Conservation (phyloP, 2,329 filamentous ascomycete genomes). For the Harringtonia lauricola region DNA sequence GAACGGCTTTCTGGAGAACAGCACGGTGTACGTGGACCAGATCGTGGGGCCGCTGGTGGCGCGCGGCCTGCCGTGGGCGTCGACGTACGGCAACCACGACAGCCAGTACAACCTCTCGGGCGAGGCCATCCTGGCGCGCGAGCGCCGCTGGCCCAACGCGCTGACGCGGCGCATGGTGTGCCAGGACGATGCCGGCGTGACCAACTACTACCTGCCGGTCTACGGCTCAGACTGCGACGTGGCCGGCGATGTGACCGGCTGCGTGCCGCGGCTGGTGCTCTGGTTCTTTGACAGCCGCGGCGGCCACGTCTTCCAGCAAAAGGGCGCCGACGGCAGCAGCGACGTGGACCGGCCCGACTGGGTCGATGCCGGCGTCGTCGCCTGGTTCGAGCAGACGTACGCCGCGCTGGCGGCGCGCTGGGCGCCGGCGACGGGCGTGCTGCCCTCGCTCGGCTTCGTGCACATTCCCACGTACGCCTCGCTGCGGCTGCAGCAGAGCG, state of each 20-base stretch:
- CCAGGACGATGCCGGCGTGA: slow-evolving; percentile 12
- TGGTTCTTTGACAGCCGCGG: slow-evolving; percentile 54
- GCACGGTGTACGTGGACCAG: slow-evolving; percentile 34
- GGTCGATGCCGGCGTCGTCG: slow-evolving; percentile 30
- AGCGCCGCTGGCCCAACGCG: slow-evolving; percentile 13
- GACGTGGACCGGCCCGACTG: slow-evolving; percentile 23
- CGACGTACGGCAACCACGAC: slow-evolving; percentile 52
- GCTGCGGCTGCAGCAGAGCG: slow-evolving; percentile 15
- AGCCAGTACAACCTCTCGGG: slow-evolving; percentile 36
- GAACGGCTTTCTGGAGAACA: slow-evolving; percentile 34
- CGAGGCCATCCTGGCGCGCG: slow-evolving; percentile 15
- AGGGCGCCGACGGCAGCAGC: slow-evolving; percentile 8
- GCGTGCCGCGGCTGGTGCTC: slow-evolving; percentile 27
- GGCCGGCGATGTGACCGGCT: slow-evolving; percentile 3
- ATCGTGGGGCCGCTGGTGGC: slow-evolving; percentile 36
- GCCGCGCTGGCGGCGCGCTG: slow-evolving; percentile 17
- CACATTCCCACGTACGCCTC: slow-evolving; percentile 31
- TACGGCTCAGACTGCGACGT: slow-evolving; percentile 12
- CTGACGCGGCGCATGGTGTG: slow-evolving; percentile 16
- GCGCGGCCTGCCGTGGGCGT: slow-evolving; percentile 38
- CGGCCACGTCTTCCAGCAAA: slow-evolving; percentile 27
- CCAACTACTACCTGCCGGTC: slow-evolving; percentile 22
- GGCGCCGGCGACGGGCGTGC: slow-evolving; percentile 6
- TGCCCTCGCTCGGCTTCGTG: slow-evolving; percentile 37
- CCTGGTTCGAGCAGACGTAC: slow-evolving; percentile 31